A percentile compares a stretch with the other conserved stretches of the same genome.
phyloP scores from a whole-genome alignment of 1,284 basidiomycete genomes.

The Blastosporella zonata region DNA sequence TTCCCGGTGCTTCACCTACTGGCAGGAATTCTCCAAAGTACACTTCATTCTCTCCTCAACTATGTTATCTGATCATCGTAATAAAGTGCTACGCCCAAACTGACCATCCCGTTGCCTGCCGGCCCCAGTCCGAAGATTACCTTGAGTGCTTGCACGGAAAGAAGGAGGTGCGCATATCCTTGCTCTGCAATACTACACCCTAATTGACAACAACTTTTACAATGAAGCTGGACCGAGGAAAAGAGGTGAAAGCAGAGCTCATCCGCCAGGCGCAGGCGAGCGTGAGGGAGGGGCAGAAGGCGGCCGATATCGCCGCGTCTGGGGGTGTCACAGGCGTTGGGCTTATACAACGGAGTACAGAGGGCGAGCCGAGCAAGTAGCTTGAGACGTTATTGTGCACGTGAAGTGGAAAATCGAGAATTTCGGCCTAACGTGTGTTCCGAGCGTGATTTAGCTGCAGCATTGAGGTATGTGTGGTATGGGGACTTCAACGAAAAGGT shows the following conservation, averaged over 20 bases:
- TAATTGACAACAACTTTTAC: neutral
- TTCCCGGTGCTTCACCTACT: conserved; percentile 88
- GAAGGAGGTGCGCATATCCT: conserved; percentile 68
- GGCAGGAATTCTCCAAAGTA: conserved; percentile 89
- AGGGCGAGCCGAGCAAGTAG: conserved; percentile 34
- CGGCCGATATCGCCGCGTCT: conserved; percentile 69
- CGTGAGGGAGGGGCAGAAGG: conserved; percentile 68
- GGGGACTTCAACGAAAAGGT: too few species aligned
- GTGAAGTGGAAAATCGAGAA: neutral
- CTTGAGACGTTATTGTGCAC: neutral
- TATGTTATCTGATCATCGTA: neutral
- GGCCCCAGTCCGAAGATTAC: conserved; percentile 81
- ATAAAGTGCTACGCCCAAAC: conserved; percentile 84
- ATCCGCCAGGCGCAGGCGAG: conserved; percentile 64
- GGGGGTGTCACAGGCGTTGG: conserved; percentile 75
- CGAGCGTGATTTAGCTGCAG: too few species aligned
- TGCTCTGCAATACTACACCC: neutral
- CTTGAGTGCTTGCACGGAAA: conserved; percentile 90
- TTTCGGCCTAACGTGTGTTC: neutral
- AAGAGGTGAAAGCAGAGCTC: conserved; percentile 73
- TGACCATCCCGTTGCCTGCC: conserved; percentile 75
- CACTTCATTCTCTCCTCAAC: conserved; percentile 1
- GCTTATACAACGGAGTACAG: conserved; percentile 61
- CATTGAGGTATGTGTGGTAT: too few species aligned
- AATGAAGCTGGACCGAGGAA: conserved; percentile 69